phyloP scores from a whole-genome alignment of 352 stramenopile species.

The Phytophthora podocarpi region DNA sequence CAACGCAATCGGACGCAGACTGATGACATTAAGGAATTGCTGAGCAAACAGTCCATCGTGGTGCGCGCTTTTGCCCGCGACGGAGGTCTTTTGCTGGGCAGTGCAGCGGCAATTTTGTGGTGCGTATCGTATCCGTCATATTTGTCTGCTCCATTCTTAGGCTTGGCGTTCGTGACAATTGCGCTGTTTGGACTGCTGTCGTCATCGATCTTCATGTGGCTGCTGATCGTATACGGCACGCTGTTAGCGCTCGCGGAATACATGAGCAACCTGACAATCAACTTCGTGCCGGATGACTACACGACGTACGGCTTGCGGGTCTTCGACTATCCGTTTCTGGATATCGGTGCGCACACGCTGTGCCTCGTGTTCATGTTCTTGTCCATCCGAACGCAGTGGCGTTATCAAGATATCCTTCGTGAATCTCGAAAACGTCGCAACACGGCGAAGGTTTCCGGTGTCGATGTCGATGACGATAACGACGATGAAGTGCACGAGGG shows the following conservation, averaged over 20 bases:
- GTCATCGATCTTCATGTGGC: constrained; percentile 53
- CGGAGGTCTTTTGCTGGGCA: constrained; percentile 68
- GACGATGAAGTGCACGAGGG: constrained; percentile 13
- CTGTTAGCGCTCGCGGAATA: constrained; percentile 67
- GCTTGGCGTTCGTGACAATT: constrained; percentile 68
- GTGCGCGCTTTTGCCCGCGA: constrained; percentile 73
- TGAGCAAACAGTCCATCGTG: constrained; percentile 68
- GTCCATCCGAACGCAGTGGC: constrained; percentile 78
- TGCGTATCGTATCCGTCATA: constrained; percentile 89
- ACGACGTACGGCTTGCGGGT: constrained; percentile 60
- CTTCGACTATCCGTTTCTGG: constrained; percentile 80
- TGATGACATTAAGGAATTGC: constrained; percentile 51
- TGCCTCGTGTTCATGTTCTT: constrained; percentile 81
- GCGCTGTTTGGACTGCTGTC: constrained; percentile 65
- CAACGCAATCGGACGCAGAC: constrained; percentile 29
- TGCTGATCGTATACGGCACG: constrained; percentile 73
- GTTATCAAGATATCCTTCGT: constrained; percentile 70
- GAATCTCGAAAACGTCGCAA: constrained; percentile 42
- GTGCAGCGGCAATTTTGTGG: constrained; percentile 71
- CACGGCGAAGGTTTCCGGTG: constrained; percentile 15
- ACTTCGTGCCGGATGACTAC: constrained; percentile 54
- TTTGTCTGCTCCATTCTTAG: constrained; percentile 63
- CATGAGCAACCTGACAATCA: constrained; percentile 65
- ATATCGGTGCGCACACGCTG: constrained; percentile 77
- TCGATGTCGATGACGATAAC: constrained; percentile 14